Evolutionary conservation across 106 monocot species (phyloP).

Genomic region (Iris macrosiphon): DNA sequence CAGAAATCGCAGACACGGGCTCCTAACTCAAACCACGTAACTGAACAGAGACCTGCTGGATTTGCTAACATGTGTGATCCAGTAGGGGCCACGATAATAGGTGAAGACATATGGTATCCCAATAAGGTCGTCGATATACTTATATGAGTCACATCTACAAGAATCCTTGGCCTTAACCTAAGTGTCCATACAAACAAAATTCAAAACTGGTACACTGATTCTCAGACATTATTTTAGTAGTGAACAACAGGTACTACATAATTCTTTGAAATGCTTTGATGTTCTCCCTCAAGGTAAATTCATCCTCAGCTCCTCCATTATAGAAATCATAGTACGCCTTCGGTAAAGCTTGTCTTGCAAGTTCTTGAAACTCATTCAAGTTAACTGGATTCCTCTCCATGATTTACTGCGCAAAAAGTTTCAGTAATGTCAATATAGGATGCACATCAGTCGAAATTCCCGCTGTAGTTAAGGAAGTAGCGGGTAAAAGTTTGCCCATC

Average conservation of each 20-base stretch:
- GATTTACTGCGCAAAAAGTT: constrained; percentile 19
- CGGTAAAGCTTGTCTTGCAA: constrained; percentile 54
- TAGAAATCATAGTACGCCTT: constrained; percentile 78
- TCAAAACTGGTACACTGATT: not conserved
- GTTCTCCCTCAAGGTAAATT: constrained; percentile 69
- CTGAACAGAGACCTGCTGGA: constrained; percentile 39
- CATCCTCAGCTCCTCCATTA: constrained; percentile 75
- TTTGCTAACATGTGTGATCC: constrained; percentile 41
- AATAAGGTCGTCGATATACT: constrained; percentile 37
- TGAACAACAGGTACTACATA: constrained; percentile 19
- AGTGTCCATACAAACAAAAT: not conserved
- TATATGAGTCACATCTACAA: constrained; percentile 33
- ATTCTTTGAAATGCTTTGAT: constrained; percentile 71
- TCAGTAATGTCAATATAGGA: too few relatives aligned
- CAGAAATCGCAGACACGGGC: not conserved
- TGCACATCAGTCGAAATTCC: too few relatives aligned
- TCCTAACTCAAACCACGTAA: not conserved
- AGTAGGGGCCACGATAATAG: constrained; percentile 45
- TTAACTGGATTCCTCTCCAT: constrained; percentile 60
- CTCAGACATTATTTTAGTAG: not conserved
- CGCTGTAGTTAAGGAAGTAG: too few relatives aligned
- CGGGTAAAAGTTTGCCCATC: too few relatives aligned
- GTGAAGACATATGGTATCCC: constrained; percentile 28
- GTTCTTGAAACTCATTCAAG: constrained; percentile 58
- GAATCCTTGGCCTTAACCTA: constrained; percentile 38